Evolutionary conservation across 1,284 basidiomycete species (phyloP).

Genomic region (Heterobasidion annosum): DNA sequence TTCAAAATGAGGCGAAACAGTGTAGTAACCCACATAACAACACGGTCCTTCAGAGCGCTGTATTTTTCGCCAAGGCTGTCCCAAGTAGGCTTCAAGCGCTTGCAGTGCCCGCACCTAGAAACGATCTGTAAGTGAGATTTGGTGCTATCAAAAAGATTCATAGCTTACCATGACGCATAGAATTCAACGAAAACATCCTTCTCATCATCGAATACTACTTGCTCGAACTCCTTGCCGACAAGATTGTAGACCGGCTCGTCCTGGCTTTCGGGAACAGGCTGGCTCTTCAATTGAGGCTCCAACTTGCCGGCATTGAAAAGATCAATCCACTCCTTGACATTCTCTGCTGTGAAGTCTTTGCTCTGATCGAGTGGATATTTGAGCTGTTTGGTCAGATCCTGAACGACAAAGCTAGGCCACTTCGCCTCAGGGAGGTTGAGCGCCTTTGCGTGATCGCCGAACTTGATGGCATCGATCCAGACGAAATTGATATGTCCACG

Average conservation of each 20-base stretch:
- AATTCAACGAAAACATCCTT: slow-evolving; percentile 98
- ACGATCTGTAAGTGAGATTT: slow-evolving; percentile 5
- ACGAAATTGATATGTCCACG: slow-evolving; percentile 95
- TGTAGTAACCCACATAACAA: slow-evolving; percentile 62
- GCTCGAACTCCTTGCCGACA: slow-evolving; percentile 87
- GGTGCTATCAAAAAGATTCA: no score
- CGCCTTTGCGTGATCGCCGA: slow-evolving; percentile 91
- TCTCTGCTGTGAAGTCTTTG: slow-evolving; percentile 48
- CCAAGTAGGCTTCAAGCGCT: slow-evolving; percentile 93
- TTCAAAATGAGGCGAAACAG: slow-evolving; percentile 1
- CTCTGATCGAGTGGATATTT: slow-evolving; percentile 85
- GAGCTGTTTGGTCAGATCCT: slow-evolving; percentile 76
- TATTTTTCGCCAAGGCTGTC: slow-evolving; percentile 88
- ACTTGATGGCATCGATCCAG: slow-evolving; percentile 95
- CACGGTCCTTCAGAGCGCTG: slow-evolving; percentile 64
- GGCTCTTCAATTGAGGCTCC: slow-evolving; percentile 83
- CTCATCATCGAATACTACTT: slow-evolving; percentile 75
- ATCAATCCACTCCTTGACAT: slow-evolving; percentile 53
- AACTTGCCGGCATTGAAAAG: slow-evolving; percentile 70
- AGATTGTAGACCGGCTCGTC: slow-evolving; percentile 79
- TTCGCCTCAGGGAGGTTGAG: slow-evolving; percentile 80
- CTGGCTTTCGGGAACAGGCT: slow-evolving; percentile 80
- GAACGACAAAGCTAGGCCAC: slow-evolving; percentile 94
- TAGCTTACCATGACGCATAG: slow-evolving; percentile 86
- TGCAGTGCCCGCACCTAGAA: slow-evolving; percentile 87